These are phyloP conservation scores for Fusarium nisikadoi DNA, from an alignment of 2,329 filamentous ascomycete species.

Conservation along the genomic window DNA sequence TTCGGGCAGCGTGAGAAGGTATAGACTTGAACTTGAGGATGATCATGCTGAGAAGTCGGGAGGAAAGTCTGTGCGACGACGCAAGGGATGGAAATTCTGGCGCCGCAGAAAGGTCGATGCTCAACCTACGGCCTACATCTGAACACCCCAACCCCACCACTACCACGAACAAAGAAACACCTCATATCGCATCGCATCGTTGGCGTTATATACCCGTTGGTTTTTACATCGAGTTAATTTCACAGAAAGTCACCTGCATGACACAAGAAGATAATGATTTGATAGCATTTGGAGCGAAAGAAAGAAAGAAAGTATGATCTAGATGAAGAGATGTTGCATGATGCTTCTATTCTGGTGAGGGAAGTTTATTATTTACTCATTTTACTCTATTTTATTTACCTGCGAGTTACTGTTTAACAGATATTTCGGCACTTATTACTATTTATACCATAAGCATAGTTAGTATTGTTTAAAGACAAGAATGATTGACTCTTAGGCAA, in stretches of 20 bases:
- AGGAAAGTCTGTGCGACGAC: slow-evolving; percentile 25
- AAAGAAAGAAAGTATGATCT: slow-evolving; percentile 34
- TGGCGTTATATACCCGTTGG: slow-evolving; percentile 52
- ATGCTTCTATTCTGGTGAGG: slow-evolving; percentile 26
- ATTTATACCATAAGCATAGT: slow-evolving; percentile 25
- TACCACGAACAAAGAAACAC: not conserved
- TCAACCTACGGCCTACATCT: slow-evolving; percentile 29
- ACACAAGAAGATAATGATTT: slow-evolving; percentile 44
- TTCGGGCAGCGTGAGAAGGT: slow-evolving; percentile 70
- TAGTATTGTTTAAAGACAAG: slow-evolving; percentile 26
- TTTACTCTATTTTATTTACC: not conserved
- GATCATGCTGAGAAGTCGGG: slow-evolving; percentile 48
- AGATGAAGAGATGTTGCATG: slow-evolving; percentile 39
- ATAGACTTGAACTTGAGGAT: slow-evolving; percentile 67
- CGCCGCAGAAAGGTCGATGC: slow-evolving; percentile 41
- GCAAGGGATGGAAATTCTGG: slow-evolving; percentile 47
- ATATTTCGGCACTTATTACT: slow-evolving; percentile 18
- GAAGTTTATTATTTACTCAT: not conserved
- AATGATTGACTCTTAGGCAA: slow-evolving; percentile 8
- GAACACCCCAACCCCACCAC: not conserved
- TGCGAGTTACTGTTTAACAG: slow-evolving; percentile 16
- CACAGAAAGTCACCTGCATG: slow-evolving; percentile 27
- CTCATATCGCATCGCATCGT: slow-evolving; percentile 45
- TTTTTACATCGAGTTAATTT: slow-evolving; percentile 34
- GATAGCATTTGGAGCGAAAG: slow-evolving; percentile 38